Conservation (phyloP, 2,329 filamentous ascomycete genomes). For the Meredithiella fracta region DNA sequence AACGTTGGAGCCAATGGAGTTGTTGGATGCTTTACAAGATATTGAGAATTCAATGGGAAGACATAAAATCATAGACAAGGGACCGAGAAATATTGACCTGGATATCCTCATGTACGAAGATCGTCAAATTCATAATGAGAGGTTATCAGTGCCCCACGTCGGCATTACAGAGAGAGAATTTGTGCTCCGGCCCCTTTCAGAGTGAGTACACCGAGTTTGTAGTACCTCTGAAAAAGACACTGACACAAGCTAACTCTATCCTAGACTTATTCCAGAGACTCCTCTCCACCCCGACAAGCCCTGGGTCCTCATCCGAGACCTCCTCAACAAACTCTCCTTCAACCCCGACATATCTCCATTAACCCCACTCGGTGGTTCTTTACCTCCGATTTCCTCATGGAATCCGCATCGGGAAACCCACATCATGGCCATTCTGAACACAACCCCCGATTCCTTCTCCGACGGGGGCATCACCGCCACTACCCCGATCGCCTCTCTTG, state of each 20-base stretch:
- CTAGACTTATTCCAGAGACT: slow-evolving; percentile 38
- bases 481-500: slow-evolving; percentile 24
- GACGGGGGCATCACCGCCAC: slow-evolving; percentile 55
- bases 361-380: slow-evolving; percentile 33
- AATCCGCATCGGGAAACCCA: slow-evolving; percentile 46
- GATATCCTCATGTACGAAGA: slow-evolving; percentile 77
- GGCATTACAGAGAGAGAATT: slow-evolving; percentile 85
- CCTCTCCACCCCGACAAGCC: slow-evolving; percentile 36
- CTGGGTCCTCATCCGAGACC: slow-evolving; percentile 44
- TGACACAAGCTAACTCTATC: too few species aligned
- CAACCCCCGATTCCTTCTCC: slow-evolving; percentile 94
- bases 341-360: slow-evolving; percentile 37
- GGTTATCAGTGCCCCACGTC: slow-evolving; percentile 70
- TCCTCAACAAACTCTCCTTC: slow-evolving; percentile 40
- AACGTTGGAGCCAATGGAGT: slow-evolving; percentile 50
- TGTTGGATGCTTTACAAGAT: slow-evolving; percentile 66
- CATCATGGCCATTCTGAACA: slow-evolving; percentile 87
- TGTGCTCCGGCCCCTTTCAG: slow-evolving; percentile 70
- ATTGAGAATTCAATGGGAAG: slow-evolving; percentile 71
- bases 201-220: slow-evolving; percentile 36
- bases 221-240: neutral
- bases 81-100: slow-evolving; percentile 83
- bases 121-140: slow-evolving; percentile 45
- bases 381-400: slow-evolving; percentile 41
- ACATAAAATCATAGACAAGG: slow-evolving; percentile 77